Evolutionary conservation across 176 grass and related monocot species (phyloP).

Genomic region (Carex kokanica): DNA sequence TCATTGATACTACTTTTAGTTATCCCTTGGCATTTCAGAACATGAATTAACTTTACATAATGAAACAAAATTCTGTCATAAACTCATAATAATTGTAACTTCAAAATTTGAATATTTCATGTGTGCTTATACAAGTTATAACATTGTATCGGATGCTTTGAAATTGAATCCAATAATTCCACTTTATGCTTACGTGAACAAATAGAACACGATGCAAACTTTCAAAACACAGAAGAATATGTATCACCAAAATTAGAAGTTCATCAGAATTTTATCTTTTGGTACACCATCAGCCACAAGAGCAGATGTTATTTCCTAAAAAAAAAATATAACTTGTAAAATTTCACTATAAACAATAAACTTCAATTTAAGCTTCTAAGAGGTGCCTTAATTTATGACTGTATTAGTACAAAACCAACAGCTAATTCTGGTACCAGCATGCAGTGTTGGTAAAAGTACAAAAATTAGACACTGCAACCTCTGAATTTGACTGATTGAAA

Average conservation of each 20-base stretch:
- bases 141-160: not conserved
- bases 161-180: not conserved
- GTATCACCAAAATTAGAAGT: conserved; percentile 43
- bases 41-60: not conserved
- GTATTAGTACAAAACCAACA: not conserved
- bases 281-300: conserved; percentile 65
- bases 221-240: not conserved
- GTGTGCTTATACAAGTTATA: not conserved
- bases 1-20: not conserved
- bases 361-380: not conserved
- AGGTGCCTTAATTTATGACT: not conserved
- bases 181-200: not conserved
- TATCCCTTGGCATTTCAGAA: not conserved
- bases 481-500: not conserved
- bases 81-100: not conserved
- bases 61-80: not conserved
- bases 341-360: conserved; percentile 10
- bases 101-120: not conserved
- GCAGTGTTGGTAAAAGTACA: not conserved
- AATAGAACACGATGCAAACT: not conserved
- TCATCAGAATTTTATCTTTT: conserved; percentile 69
- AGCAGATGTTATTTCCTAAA: conserved; percentile 69
- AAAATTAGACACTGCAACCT: conserved; percentile 6
- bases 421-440: not conserved
- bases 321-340: not conserved